Evolutionary conservation across 305 asterid species (phyloP).

Genomic region (Fraxinus dipetala): DNA sequence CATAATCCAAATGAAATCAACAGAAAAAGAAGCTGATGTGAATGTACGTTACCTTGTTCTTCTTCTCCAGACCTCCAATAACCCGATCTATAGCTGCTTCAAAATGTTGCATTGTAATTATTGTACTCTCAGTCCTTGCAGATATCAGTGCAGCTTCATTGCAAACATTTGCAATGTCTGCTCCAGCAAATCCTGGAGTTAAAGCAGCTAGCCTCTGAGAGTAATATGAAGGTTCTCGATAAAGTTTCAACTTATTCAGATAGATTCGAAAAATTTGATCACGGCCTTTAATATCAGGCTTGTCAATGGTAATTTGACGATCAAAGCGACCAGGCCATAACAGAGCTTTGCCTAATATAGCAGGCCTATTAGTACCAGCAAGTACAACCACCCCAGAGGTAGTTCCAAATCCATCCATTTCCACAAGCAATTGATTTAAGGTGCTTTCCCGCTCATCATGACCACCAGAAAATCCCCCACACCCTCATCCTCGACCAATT

Average conservation of each 20-base stretch:
- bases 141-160: conserved; percentile 91
- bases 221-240: conserved; percentile 55
- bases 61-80: conserved; percentile 90
- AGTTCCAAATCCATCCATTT: conserved; percentile 86
- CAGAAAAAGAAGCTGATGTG: too few relatives aligned
- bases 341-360: conserved; percentile 75
- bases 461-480: conserved; percentile 56
- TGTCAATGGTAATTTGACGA: conserved; percentile 69
- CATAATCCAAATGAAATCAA: background rate
- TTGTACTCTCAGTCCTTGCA: conserved; percentile 55
- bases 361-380: conserved; percentile 87
- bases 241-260: conserved; percentile 70
- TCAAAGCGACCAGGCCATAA: conserved; percentile 86
- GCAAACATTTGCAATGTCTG: conserved; percentile 85
- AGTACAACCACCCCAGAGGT: conserved; percentile 78
- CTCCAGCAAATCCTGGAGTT: conserved; percentile 92
- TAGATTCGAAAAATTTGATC: conserved; percentile 71
- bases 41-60: conserved; percentile 75
- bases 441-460: conserved; percentile 72
- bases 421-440: conserved; percentile 81
- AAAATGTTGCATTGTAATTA: conserved; percentile 65
- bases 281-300: conserved; percentile 79
- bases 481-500: conserved; percentile 71
- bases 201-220: conserved; percentile 84
- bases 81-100: conserved; percentile 79